Percentiles rank a stretch among this genome's conserved stretches.
Conservation (phyloP, 2,329 filamentous ascomycete species). For the Fusarium sacchari region DNA sequence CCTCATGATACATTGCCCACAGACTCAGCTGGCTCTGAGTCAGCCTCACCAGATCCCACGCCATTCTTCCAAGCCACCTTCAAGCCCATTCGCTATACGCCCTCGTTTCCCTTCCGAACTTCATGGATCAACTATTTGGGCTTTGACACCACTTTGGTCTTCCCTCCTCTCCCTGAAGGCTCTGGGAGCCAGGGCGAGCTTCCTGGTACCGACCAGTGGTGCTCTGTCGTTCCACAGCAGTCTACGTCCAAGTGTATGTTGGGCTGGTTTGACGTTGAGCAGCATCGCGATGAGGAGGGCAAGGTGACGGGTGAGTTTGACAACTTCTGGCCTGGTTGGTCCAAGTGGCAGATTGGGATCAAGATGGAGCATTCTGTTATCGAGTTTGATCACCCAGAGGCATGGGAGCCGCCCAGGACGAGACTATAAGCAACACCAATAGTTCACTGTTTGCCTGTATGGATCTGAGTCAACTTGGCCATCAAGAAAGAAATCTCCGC, state of each 20-base stretch:
- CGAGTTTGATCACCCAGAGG: conserved; percentile 44
- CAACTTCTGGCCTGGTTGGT: conserved; percentile 60
- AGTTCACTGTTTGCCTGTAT: not conserved
- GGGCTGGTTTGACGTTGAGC: conserved; percentile 59
- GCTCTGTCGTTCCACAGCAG: conserved; percentile 48
- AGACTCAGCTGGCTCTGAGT: conserved; percentile 44
- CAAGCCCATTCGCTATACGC: conserved; percentile 53
- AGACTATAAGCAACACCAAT: conserved; percentile 22
- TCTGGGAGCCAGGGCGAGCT: conserved; percentile 54
- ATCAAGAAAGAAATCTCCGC: conserved; percentile 33
- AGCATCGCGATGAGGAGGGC: conserved; percentile 46
- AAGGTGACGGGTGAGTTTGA: conserved; percentile 40
- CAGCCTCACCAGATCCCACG: conserved; percentile 42
- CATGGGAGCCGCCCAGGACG: conserved; percentile 44
- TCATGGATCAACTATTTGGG: conserved; percentile 53
- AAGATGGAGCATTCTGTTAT: conserved; percentile 52
- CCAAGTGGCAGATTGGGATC: conserved; percentile 56
- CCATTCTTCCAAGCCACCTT: conserved; percentile 61
- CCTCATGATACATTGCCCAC: conserved; percentile 52
- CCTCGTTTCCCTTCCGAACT: conserved; percentile 57
- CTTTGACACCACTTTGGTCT: conserved; percentile 55
- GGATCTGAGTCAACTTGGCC: not conserved
- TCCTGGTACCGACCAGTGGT: conserved; percentile 59
- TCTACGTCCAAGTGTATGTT: conserved; percentile 48
- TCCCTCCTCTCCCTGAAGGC: conserved; percentile 59